phyloP scores from a whole-genome alignment of 2,329 filamentous ascomycete genomes.

The Botrytis galanthina region DNA sequence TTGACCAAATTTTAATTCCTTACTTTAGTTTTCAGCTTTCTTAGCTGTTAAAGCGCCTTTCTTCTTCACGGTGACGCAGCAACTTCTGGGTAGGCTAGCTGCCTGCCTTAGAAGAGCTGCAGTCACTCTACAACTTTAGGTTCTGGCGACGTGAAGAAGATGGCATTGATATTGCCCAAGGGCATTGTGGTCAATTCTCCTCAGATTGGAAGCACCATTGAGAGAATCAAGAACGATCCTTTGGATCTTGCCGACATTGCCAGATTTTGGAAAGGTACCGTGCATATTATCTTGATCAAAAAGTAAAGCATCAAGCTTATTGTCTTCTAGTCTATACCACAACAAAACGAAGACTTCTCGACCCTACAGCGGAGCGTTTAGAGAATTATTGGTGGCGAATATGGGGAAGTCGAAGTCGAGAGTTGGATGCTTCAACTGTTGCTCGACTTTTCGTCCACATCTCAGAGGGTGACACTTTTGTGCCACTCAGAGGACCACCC shows the following conservation, averaged over 20 bases:
- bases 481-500: constrained; percentile 53
- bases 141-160: constrained; percentile 28
- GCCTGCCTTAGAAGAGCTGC: constrained; percentile 36
- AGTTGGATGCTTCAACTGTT: constrained; percentile 52
- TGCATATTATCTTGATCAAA: constrained; percentile 3
- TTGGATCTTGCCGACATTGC: constrained; percentile 50
- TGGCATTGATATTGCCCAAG: constrained; percentile 52
- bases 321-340: constrained; percentile 54
- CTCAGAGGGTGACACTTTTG: constrained; percentile 55
- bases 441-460: constrained; percentile 58
- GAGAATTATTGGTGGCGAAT: constrained; percentile 68
- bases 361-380: constrained; percentile 60
- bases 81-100: constrained; percentile 37
- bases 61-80: constrained; percentile 30
- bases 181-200: constrained; percentile 56
- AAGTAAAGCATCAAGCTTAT: constrained; percentile 24
- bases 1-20: not conserved
- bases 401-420: constrained; percentile 51
- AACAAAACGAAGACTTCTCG: constrained; percentile 56
- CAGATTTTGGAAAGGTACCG: constrained; percentile 56
- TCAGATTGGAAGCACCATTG: constrained; percentile 54
- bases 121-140: constrained; percentile 24
- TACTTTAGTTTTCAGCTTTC: constrained; percentile 13
- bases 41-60: constrained; percentile 8
- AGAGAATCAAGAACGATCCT: constrained; percentile 45